phyloP scores from a whole-genome alignment of 306 rosid species.

The Pyrus bretschneideri region DNA sequence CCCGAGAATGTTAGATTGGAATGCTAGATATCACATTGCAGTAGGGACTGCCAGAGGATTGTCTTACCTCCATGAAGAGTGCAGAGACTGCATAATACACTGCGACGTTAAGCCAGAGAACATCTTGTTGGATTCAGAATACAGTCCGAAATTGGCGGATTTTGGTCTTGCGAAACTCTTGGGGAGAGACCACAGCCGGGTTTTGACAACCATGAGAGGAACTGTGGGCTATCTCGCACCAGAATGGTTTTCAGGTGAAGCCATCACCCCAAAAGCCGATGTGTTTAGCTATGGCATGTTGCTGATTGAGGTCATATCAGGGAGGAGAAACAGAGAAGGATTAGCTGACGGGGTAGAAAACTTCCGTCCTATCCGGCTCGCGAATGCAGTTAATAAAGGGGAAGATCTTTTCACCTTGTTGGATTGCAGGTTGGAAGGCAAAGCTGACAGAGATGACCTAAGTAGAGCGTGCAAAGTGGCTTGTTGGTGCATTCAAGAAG shows the following conservation, averaged over 20 bases:
- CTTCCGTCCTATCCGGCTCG: background rate
- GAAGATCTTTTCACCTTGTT: conserved; percentile 16
- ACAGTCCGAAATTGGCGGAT: conserved; percentile 42
- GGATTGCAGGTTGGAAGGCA: conserved; percentile 29
- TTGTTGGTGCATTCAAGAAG: conserved; percentile 49
- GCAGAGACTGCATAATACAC: conserved; percentile 55
- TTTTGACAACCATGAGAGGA: conserved; percentile 58
- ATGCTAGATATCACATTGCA: conserved; percentile 25
- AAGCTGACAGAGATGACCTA: conserved; percentile 33
- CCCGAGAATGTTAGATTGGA: conserved; percentile 1
- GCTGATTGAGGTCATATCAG: background rate
- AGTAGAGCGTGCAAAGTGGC: conserved; percentile 32
- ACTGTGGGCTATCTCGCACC: conserved; percentile 69
- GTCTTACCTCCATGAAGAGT: conserved; percentile 47
- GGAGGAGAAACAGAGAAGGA: background rate
- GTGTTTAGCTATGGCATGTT: conserved; percentile 32
- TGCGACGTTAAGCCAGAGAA: conserved; percentile 67
- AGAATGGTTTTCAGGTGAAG: conserved; percentile 43
- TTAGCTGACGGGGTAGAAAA: background rate
- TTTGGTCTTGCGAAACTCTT: conserved; percentile 56
- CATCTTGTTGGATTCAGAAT: conserved; percentile 34
- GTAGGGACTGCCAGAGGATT: conserved; percentile 49
- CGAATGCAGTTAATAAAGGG: background rate
- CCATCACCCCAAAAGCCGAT: background rate
- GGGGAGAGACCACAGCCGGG: conserved; percentile 5